Evolutionary conservation across 2,329 filamentous ascomycete species (phyloP).

Genomic region (Lachnellula willkommii): DNA sequence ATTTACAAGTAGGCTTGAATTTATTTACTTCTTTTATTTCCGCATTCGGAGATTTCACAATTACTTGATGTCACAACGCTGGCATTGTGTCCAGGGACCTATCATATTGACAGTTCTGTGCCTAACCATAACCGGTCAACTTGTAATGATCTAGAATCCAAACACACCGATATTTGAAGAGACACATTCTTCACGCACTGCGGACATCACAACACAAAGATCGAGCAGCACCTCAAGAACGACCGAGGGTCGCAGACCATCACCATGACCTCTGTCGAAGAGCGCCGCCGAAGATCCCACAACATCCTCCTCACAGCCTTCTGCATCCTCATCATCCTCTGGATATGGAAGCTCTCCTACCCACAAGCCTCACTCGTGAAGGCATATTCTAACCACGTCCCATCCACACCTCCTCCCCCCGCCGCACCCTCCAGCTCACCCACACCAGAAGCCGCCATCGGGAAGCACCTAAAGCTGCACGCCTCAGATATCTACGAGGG

Average conservation of each 20-base stretch:
- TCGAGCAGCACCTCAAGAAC: background rate
- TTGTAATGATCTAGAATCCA: background rate
- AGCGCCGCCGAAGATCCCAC: conserved; percentile 21
- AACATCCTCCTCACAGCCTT: conserved; percentile 23
- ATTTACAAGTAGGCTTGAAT: too few species aligned
- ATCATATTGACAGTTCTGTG: too few species aligned
- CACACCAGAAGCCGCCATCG: background rate
- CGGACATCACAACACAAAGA: background rate
- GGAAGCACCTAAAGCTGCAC: conserved; percentile 3
- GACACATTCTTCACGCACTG: background rate
- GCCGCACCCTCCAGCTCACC: background rate
- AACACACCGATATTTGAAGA: background rate
- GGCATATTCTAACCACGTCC: conserved; percentile 14
- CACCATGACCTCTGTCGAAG: conserved; percentile 13
- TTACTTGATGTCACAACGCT: too few species aligned
- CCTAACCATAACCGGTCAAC: too few species aligned
- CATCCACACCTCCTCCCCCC: background rate
- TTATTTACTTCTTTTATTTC: too few species aligned
- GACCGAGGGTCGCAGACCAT: background rate
- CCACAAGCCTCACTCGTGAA: conserved; percentile 19
- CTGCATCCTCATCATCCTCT: conserved; percentile 22
- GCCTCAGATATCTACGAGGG: background rate
- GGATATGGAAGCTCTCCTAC: conserved; percentile 22
- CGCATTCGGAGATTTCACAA: too few species aligned
- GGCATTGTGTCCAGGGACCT: too few species aligned